These are phyloP conservation scores for Dendrobium officinale DNA, from an alignment of 106 monocot genomes.

Conservation along the genomic window DNA sequence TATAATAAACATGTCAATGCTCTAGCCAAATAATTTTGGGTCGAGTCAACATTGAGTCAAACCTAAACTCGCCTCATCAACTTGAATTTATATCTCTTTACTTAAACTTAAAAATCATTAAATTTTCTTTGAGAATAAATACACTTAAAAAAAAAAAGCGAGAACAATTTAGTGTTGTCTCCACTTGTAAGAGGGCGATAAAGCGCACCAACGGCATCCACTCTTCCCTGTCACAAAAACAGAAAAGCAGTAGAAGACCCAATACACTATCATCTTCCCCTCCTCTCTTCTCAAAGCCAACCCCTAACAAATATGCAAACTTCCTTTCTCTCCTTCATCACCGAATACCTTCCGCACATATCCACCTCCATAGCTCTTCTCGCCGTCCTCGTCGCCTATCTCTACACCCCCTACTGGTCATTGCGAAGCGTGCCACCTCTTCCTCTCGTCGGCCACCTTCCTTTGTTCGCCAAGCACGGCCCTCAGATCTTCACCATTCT, in stretches of 20 bases:
- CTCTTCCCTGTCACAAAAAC: not conserved
- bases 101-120: too few relatives aligned
- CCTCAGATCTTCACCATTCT: slow-evolving; percentile 21
- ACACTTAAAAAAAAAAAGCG: not conserved
- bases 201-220: not conserved
- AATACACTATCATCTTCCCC: not conserved
- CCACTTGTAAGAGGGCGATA: not conserved
- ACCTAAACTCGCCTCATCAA: too few relatives aligned
- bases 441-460: slow-evolving; percentile 36
- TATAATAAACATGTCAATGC: too few relatives aligned
- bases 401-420: slow-evolving; percentile 31
- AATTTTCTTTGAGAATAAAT: too few relatives aligned
- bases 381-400: slow-evolving; percentile 21
- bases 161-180: too few relatives aligned
- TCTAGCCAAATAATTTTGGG: too few relatives aligned
- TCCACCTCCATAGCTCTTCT: not conserved
- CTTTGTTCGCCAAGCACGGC: slow-evolving; percentile 31
- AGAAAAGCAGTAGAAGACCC: not conserved
- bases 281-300: too few relatives aligned
- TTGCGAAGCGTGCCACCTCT: slow-evolving; percentile 22
- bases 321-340: not conserved
- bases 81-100: too few relatives aligned
- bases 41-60: too few relatives aligned
- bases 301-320: too few relatives aligned
- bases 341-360: not conserved